Evolutionary conservation across 1,284 basidiomycete species (phyloP).

Genomic region (Irpex sp.): DNA sequence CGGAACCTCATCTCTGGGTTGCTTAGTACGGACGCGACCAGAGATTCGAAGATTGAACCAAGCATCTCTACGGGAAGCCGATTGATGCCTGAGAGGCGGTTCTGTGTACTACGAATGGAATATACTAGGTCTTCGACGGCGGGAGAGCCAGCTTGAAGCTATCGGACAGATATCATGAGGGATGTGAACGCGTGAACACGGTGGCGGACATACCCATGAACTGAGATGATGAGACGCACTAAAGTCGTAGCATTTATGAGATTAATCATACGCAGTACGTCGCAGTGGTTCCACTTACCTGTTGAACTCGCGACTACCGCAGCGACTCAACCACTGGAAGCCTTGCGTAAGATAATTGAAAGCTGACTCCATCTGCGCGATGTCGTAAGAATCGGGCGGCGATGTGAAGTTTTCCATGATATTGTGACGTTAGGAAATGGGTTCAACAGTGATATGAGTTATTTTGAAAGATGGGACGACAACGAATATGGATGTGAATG

Average conservation of each 20-base stretch:
- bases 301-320: not conserved
- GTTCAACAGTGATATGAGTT: too few species aligned
- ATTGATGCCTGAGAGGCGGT: not conserved
- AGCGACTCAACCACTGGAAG: not conserved
- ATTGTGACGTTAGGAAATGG: too few species aligned
- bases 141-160: not conserved
- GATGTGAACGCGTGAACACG: not conserved
- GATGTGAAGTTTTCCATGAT: not conserved
- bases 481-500: too few species aligned
- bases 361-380: not conserved
- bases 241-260: not conserved
- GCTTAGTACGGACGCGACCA: not conserved
- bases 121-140: not conserved
- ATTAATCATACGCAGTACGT: not conserved
- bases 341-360: not conserved
- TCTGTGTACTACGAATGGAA: not conserved
- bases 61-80: not conserved
- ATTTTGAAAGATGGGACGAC: too few species aligned
- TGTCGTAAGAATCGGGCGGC: not conserved
- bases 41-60: not conserved
- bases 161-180: not conserved
- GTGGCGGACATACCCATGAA: not conserved
- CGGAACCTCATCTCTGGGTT: not conserved
- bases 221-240: not conserved
- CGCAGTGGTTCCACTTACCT: not conserved